A percentile compares a stretch with the other conserved stretches of the same genome.
Conservation (phyloP, 805 yeast genomes). For the Starmerella vaccinii region DNA sequence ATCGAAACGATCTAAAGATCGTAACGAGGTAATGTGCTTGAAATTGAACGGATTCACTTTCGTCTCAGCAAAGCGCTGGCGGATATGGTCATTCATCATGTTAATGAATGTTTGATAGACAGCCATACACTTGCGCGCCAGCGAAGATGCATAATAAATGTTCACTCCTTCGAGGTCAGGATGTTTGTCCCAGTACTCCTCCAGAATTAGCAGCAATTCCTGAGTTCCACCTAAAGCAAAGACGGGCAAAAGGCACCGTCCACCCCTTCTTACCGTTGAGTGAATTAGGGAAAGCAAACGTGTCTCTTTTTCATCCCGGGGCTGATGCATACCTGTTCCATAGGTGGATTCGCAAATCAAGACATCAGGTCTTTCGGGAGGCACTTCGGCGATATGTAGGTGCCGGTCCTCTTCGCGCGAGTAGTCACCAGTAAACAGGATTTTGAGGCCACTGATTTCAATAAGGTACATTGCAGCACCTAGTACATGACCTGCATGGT, state of each 20-base stretch:
- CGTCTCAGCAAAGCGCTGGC: constrained; percentile 63
- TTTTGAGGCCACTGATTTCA: constrained; percentile 84
- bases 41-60: constrained; percentile 84
- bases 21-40: constrained; percentile 69
- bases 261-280: constrained; percentile 74
- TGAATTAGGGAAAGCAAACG: constrained; percentile 75
- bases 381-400: constrained; percentile 88
- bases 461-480: constrained; percentile 98
- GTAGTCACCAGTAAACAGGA: constrained; percentile 91
- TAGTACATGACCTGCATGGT: constrained; percentile 98
- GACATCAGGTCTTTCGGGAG: constrained; percentile 69
- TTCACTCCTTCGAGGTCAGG: constrained; percentile 72
- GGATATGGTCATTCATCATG: constrained; percentile 91
- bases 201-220: constrained; percentile 77
- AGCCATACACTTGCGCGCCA: constrained; percentile 94
- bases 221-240: constrained; percentile 97
- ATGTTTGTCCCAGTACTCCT: constrained; percentile 87
- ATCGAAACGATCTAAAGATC: constrained; percentile 71
- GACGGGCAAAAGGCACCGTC: constrained; percentile 84
- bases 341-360: constrained; percentile 91
- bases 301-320: constrained; percentile 73
- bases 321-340: constrained; percentile 96
- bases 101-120: constrained; percentile 93
- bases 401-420: constrained; percentile 95
- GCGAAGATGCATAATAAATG: constrained; percentile 80